phyloP scores from a whole-genome alignment of 148 eudicot species.

The Silene latifolia region DNA sequence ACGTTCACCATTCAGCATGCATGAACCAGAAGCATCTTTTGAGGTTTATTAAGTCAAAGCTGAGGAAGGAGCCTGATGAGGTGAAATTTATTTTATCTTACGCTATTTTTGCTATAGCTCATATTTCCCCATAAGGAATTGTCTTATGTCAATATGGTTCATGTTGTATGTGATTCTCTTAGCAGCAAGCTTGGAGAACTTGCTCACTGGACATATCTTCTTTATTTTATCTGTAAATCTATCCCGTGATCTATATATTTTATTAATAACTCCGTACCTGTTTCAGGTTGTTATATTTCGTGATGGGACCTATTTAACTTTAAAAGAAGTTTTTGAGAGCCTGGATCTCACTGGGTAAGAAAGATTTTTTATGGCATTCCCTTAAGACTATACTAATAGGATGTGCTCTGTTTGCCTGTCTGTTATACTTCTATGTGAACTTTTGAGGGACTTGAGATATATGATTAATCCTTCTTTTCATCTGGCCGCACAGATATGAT shows the following conservation, averaged over 20 bases:
- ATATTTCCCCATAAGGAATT: not conserved
- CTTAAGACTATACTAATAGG: not conserved
- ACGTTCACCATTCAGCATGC: constrained; percentile 99
- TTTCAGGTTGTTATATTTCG: constrained; percentile 95
- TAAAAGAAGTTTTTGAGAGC: constrained; percentile 97
- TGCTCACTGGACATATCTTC: not conserved
- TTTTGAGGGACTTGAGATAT: not conserved
- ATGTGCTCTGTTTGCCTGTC: not conserved
- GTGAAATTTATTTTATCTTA: constrained; percentile 31
- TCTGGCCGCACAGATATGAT: constrained; percentile 59
- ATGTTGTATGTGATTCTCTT: not conserved
- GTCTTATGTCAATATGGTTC: not conserved
- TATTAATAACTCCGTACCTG: constrained; percentile 11
- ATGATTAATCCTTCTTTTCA: not conserved
- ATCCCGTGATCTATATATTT: not conserved
- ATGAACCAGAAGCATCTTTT: constrained; percentile 99
- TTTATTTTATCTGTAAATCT: not conserved
- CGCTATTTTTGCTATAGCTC: not conserved
- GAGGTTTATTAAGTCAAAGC: constrained; percentile 94
- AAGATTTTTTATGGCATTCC: not conserved
- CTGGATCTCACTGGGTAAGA: constrained; percentile 93
- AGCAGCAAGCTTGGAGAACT: not conserved
- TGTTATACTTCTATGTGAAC: constrained; percentile 1
- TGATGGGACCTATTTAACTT: constrained; percentile 93
- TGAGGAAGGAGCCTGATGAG: constrained; percentile 99